Conservation (phyloP, 257 asterid species). For the Solanum appendiculatum region DNA sequence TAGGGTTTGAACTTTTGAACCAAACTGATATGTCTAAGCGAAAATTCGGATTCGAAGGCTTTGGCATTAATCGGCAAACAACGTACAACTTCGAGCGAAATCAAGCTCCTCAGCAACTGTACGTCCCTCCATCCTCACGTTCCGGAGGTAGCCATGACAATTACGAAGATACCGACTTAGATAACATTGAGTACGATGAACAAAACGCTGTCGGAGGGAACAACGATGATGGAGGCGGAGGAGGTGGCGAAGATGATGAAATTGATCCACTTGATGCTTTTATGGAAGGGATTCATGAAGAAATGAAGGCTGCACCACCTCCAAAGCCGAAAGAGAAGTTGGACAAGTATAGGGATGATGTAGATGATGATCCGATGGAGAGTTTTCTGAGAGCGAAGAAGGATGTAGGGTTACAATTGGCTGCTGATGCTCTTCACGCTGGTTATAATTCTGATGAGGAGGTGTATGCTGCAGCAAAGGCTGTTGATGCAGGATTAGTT, state of each 20-base stretch:
- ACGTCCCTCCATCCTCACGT: slow-evolving; percentile 73
- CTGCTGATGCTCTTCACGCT: slow-evolving; percentile 89
- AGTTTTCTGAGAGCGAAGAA: slow-evolving; percentile 77
- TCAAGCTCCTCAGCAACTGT: slow-evolving; percentile 63
- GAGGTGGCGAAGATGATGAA: slow-evolving; percentile 43
- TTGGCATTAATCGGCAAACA: slow-evolving; percentile 77
- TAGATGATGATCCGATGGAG: slow-evolving; percentile 81
- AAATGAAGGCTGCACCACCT: slow-evolving; percentile 79
- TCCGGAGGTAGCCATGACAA: slow-evolving; percentile 38
- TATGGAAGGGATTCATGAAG: slow-evolving; percentile 92
- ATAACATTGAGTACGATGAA: slow-evolving; percentile 64
- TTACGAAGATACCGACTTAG: slow-evolving; percentile 75
- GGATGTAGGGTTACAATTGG: slow-evolving; percentile 87
- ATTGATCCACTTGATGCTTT: slow-evolving; percentile 95
- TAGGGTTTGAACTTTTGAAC: slow-evolving; percentile 10
- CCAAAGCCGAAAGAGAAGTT: slow-evolving; percentile 69
- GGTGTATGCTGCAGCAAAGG: slow-evolving; percentile 99
- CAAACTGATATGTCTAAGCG: slow-evolving; percentile 59
- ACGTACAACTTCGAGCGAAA: slow-evolving; percentile 81
- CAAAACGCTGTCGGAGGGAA: slow-evolving; percentile 25
- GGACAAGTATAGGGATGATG: slow-evolving; percentile 77
- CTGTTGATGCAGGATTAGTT: slow-evolving; percentile 83
- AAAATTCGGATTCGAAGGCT: slow-evolving; percentile 91
- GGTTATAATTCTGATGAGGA: slow-evolving; percentile 98
- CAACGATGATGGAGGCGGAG: background rate